A percentile compares a stretch with the other conserved stretches of the same genome.
These are phyloP conservation scores for Diatrype stigma DNA, from an alignment of 2,329 filamentous ascomycete genomes.

Conservation along the genomic window DNA sequence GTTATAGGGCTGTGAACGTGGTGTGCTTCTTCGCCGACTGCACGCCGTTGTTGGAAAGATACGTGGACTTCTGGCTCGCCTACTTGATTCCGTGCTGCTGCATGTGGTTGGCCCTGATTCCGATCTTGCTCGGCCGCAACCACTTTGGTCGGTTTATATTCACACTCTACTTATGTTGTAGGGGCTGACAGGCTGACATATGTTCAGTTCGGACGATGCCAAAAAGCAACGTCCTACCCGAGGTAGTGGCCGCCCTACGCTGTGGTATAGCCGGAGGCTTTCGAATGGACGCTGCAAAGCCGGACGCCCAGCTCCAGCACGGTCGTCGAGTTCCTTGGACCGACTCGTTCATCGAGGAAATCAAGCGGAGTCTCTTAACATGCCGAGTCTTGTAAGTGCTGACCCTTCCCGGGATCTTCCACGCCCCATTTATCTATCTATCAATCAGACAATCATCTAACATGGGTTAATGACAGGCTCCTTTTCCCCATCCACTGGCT, in stretches of 20 bases:
- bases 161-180: too few species aligned
- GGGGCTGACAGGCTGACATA: too few species aligned
- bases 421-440: not conserved
- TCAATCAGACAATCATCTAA: not conserved
- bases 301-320: slow-evolving; percentile 46
- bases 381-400: slow-evolving; percentile 46
- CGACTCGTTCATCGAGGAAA: slow-evolving; percentile 59
- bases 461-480: not conserved
- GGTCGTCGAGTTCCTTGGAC: slow-evolving; percentile 48
- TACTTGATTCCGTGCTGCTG: slow-evolving; percentile 54
- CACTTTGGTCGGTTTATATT: not conserved
- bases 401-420: not conserved
- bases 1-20: not conserved
- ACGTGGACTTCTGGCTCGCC: slow-evolving; percentile 55
- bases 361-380: slow-evolving; percentile 52
- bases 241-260: not conserved
- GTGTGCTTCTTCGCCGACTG: slow-evolving; percentile 48
- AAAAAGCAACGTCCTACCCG: not conserved
- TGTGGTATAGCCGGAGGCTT: not conserved
- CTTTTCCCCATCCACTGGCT: slow-evolving; percentile 22
- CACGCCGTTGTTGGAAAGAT: slow-evolving; percentile 56
- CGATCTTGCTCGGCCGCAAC: slow-evolving; percentile 3
- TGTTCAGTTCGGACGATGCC: not conserved
- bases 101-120: slow-evolving; percentile 45
- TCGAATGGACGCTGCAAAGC: slow-evolving; percentile 49